Evolutionary conservation across 495 filamentous ascomycete genomes (phyloP).

Genomic region (Penicillium pancosmium): DNA sequence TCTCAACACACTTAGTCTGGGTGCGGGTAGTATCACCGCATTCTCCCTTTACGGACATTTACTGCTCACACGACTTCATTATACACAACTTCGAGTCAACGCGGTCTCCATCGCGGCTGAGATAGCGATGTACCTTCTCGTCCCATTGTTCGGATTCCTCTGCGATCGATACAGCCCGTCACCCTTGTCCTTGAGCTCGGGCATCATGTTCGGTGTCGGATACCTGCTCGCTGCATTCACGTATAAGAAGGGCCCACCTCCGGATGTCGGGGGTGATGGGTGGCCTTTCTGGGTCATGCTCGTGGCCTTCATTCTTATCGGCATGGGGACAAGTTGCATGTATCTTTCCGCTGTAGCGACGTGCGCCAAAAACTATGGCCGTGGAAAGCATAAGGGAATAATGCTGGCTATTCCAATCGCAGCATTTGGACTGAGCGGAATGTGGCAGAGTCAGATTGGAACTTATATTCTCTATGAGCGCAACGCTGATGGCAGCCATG

Average conservation of each 20-base stretch:
- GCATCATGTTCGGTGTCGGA: constrained; percentile 72
- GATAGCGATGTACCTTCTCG: constrained; percentile 84
- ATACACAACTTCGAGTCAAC: constrained; percentile 90
- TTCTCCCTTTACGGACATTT: constrained; percentile 91
- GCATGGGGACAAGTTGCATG: constrained; percentile 81
- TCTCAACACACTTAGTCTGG: constrained; percentile 51
- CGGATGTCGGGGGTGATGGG: constrained; percentile 57
- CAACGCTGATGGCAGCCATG: constrained; percentile 59
- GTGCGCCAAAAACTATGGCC: constrained; percentile 95
- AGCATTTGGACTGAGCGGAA: constrained; percentile 85
- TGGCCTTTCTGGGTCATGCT: constrained; percentile 85
- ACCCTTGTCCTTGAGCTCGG: constrained; percentile 70
- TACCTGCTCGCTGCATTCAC: constrained; percentile 82
- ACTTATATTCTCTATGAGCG: constrained; percentile 73
- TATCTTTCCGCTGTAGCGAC: constrained; percentile 88
- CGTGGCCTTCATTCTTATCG: constrained; percentile 76
- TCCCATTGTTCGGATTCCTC: constrained; percentile 84
- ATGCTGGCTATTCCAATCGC: constrained; percentile 91
- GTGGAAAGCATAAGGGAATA: constrained; percentile 82
- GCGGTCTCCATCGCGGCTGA: constrained; percentile 80
- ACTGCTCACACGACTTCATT: constrained; percentile 80
- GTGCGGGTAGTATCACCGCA: constrained; percentile 80
- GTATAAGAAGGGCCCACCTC: constrained; percentile 65
- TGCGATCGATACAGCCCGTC: constrained; percentile 86
- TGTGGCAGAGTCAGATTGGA: constrained; percentile 93